Evolutionary conservation across 495 filamentous ascomycete genomes (phyloP), one percentile per base, ranked within the genome.

Genomic region (Acidomyces sp.): DNA sequence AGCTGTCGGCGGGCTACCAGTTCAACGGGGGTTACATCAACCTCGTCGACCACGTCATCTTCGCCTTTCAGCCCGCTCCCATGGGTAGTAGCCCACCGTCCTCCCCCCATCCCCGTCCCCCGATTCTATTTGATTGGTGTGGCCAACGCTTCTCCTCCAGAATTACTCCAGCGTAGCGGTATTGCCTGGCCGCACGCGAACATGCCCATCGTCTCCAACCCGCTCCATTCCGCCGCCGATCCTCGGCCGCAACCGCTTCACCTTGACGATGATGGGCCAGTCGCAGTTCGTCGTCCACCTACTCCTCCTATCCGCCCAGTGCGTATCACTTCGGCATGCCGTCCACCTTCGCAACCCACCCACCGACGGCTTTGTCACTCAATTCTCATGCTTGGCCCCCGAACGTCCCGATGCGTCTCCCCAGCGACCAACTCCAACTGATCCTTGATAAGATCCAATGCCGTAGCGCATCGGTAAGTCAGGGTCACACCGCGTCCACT

Each of bases 1-100:
- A 87, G 23, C 73, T 93, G 39, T 70, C 79, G 17, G 83, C 90
- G 46, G 83, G 82, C 0, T 79, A 84, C 46, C 73, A 74, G 0
- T 80, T 85, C 42, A n/a, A n/a, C n/a, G n/a, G n/a, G n/a, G n/a
- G n/a, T n/a, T n/a, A n/a, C n/a, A 76, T 85, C 49, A 63, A 77
- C 29, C 67, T 82, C 48, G 81, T 76, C 51, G 81, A 86, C 56
- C 55, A 85, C 17, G 72, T 87, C 33, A 70, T 69, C 4, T 86
- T 93, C 55, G 77, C 84, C 5, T 93, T 92, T 49, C 83, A 90
- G 54, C 83, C 88, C 69, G 84, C 81, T 33, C 85, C 85, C 4
- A 59, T 82, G 19, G 68, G 85, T 88, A 62, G 56, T 67, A 33
- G 12, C 18, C 11, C 18, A 17, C n/a, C n/a, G n/a, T n/a, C n/a